Evolutionary conservation across 208 protist genomes (phyloP), one percentile per base, ranked within the genome.

Genomic region (Kentomonas sorsogonicus): DNA sequence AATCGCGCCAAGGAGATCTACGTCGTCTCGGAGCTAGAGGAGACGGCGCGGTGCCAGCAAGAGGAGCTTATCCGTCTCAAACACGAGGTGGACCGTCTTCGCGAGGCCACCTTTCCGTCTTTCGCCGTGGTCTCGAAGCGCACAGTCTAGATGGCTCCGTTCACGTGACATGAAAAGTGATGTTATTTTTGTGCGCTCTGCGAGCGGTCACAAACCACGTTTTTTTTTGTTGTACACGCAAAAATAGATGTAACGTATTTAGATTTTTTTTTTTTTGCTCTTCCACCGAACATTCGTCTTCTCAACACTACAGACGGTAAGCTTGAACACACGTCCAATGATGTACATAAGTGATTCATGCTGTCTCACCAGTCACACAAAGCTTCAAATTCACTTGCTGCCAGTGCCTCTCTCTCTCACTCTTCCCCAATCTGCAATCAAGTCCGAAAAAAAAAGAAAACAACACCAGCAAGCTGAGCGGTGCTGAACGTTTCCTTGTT

Each of bases 111-210:
- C 30, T 96, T 95, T 59, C 91, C 91, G 5, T 93, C 84, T 13
- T 96, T 96, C 70, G 86, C 91, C 20, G 83, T 94, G 31, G 91
- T 96, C 6, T 91, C 84, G 2, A 93, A 91, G 63, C 79, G 74
- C 13, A 85, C 76, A 1, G 60, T 82, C 15, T 74, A 62, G 33
- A 10, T 20, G 20, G 6, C 27, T 45, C 18, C 6, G 48, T 18
- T 39, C 16, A 10, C 25, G 7, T 10, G 9, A 29, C 47, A 53
- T 63, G 25, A 30, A 41, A 23, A 53, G 18, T 40, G 20, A 51
- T 58, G 20, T 41, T 38, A 27, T 48, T 31, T 4, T 31, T 11
- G 11, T 38, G 5, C 11, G 22, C 31, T 18, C 39, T 58, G 22
- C 20, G 1, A 22, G 3, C 20, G 15, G n/a, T 2, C 30, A 43